phyloP scores from a whole-genome alignment of 2,329 filamentous ascomycete species.

The Paraphaeosphaeria sporulosa region DNA sequence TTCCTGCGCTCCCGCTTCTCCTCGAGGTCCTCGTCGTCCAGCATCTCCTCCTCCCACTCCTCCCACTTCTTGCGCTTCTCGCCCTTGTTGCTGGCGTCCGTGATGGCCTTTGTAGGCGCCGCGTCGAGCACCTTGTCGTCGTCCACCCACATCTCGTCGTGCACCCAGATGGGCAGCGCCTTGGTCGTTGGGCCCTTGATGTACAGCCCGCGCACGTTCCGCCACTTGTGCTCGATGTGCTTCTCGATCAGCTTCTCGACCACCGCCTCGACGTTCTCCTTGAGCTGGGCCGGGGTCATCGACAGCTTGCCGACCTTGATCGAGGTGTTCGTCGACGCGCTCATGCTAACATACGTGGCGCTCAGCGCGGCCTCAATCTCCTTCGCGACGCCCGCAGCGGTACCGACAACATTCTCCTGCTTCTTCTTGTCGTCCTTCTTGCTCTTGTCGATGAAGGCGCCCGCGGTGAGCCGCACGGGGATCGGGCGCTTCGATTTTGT shows the following conservation, averaged over 20 bases:
- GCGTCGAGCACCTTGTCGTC: constrained; percentile 73
- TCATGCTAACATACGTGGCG: constrained; percentile 81
- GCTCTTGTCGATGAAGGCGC: constrained; percentile 67
- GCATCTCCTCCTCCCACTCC: constrained; percentile 48
- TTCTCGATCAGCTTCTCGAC: constrained; percentile 71
- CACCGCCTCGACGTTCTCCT: constrained; percentile 81
- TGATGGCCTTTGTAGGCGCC: constrained; percentile 45
- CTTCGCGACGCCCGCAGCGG: constrained; percentile 72
- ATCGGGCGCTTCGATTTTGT: constrained; percentile 83
- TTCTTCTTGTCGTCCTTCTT: constrained; percentile 46
- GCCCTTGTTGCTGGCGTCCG: constrained; percentile 32
- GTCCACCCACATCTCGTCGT: constrained; percentile 89
- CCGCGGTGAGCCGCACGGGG: constrained; percentile 74
- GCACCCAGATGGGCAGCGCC: constrained; percentile 92
- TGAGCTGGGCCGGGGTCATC: constrained; percentile 77
- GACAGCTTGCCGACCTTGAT: constrained; percentile 79
- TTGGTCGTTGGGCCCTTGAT: constrained; percentile 90
- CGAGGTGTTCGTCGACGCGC: constrained; percentile 79
- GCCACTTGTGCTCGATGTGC: constrained; percentile 86
- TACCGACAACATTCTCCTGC: constrained; percentile 56
- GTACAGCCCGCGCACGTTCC: constrained; percentile 82
- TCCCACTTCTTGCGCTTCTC: constrained; percentile 50
- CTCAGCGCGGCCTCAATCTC: constrained; percentile 82
- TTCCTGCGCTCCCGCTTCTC: constrained; percentile 47
- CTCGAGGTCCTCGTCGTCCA: constrained; percentile 44